Percentiles rank a stretch among this genome's conserved stretches.
These are phyloP conservation scores for Syzygium syzygioides DNA, from an alignment of 441 rosid genomes.

Conservation along the genomic window DNA sequence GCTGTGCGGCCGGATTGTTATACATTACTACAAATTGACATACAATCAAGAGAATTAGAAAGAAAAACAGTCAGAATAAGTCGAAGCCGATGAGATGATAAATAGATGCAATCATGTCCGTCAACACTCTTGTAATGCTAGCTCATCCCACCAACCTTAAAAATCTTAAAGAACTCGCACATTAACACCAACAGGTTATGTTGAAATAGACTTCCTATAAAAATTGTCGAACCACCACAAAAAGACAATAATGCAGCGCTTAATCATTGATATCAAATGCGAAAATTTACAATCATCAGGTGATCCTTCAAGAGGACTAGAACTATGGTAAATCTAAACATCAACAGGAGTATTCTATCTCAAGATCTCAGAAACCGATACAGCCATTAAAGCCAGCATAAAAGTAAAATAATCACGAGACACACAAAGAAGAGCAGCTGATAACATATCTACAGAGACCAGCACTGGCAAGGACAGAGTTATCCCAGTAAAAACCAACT, in stretches of 20 bases:
- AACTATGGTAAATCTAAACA: neutral
- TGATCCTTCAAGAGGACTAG: neutral
- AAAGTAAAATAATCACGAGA: neutral
- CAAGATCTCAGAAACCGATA: neutral
- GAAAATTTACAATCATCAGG: neutral
- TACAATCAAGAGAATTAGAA: neutral
- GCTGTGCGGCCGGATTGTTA: slow-evolving; percentile 54
- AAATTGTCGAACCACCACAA: neutral
- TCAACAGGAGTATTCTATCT: neutral
- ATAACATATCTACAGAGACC: neutral
- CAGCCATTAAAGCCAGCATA: neutral
- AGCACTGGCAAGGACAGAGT: neutral
- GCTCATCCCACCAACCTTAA: neutral
- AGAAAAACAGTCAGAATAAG: neutral
- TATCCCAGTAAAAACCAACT: neutral
- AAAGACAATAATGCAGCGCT: neutral
- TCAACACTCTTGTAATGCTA: neutral
- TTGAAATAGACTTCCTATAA: neutral
- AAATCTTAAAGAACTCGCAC: neutral
- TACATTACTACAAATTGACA: slow-evolving; percentile 55
- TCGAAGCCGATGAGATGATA: neutral
- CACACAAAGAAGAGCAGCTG: neutral
- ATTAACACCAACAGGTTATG: neutral
- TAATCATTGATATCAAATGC: neutral
- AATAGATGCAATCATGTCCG: neutral